Base-by-base conservation (phyloP, 1,139 yeast species). In the Eremothecium cymbalariae region DNA sequence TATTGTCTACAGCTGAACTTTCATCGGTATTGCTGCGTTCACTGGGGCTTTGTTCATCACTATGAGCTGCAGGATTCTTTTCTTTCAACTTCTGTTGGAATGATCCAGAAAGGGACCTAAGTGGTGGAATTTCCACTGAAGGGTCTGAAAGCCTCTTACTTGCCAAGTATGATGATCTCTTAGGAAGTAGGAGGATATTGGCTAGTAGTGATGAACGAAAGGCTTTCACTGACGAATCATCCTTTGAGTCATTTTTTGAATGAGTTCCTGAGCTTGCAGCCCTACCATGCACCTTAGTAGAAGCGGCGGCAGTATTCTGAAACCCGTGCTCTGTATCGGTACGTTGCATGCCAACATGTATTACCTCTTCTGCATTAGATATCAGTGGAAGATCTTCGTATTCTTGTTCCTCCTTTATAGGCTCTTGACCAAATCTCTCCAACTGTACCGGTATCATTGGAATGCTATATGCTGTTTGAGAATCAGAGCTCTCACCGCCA, bases 371-470 rank as follows among this genome's bases (percentile, higher is more conserved):
- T n/a, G n/a, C n/a, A n/a, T n/a, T n/a, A n/a, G n/a, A n/a, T n/a
- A n/a, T n/a, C n/a, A n/a, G n/a, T n/a, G n/a, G n/a, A n/a, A n/a
- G n/a, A n/a, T n/a, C n/a, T n/a, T 21, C 24, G 24, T 13, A 11
- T 21, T 21, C 24, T 21, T 21, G 24, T 21, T 21, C 24, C 12
- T 21, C 24, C 24, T 21, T 13, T 11, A 21, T 21, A 13, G 24
- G 24, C 24, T 21, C 24, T 13, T 21, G 24, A 13, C 13, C 24
- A 13, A 21, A 11, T 11, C 24, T 11, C 5, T 21, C 24, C 24
- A 13, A 21, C n/a, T 11, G 24, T 21, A 21, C 24, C 4, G 24
- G 24, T 5, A 21, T 5, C 13, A n/a, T n/a, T n/a, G n/a, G n/a
- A n/a, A n/a, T n/a, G n/a, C n/a, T n/a, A n/a, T n/a, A n/a, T n/a